Evolutionary conservation across 2,329 filamentous ascomycete species (phyloP).

Genomic region (Thelonectria rubi): DNA sequence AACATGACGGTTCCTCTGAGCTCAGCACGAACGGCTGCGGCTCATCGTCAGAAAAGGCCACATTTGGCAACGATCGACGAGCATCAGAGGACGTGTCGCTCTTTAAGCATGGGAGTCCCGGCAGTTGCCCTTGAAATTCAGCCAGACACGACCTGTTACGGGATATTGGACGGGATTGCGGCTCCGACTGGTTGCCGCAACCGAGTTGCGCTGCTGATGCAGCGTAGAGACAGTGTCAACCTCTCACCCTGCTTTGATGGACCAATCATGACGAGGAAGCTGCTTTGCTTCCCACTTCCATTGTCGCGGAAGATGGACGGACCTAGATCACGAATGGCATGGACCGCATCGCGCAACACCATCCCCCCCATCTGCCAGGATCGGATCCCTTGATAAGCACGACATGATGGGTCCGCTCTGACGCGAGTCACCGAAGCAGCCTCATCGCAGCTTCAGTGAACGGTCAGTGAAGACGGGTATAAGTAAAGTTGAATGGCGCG

Average conservation of each 20-base stretch:
- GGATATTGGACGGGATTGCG: neutral
- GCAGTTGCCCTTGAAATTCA: neutral
- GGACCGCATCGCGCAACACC: conserved; percentile 2
- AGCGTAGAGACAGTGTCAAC: neutral
- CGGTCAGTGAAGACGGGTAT: neutral
- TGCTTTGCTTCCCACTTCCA: neutral
- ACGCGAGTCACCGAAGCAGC: conserved; percentile 1
- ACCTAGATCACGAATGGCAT: neutral
- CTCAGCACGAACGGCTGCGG: neutral
- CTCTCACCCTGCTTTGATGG: neutral
- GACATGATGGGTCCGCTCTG: conserved; percentile 15
- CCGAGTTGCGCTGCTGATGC: neutral
- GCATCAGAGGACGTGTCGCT: neutral
- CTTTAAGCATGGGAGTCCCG: neutral
- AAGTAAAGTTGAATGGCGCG: neutral
- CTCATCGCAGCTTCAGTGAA: conserved; percentile 1
- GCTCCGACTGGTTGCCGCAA: neutral
- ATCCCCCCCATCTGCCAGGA: neutral
- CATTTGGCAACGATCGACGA: neutral
- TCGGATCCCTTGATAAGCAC: conserved; percentile 8
- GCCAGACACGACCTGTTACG: neutral
- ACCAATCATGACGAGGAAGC: neutral
- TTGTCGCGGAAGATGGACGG: neutral
- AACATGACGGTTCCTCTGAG: neutral
- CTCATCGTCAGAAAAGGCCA: neutral